Percentiles rank a stretch among this genome's conserved stretches.
Evolutionary conservation across 2,329 filamentous ascomycete species (phyloP).

Genomic region (Sporothrix variecibatus): DNA sequence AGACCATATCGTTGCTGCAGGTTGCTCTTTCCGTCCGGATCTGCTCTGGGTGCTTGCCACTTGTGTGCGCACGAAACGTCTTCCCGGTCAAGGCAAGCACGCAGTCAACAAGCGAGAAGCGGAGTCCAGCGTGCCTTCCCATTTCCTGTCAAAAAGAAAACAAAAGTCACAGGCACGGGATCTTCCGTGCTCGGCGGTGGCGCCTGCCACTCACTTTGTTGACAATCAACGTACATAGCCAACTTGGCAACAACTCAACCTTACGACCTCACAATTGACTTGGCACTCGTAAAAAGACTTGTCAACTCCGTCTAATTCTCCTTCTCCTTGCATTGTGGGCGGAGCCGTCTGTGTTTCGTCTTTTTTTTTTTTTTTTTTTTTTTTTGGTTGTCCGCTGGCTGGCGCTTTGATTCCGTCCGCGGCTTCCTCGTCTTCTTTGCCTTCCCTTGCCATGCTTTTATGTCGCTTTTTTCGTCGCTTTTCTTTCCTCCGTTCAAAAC

Average conservation of each 20-base stretch:
- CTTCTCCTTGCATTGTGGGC: neutral
- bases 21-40: constrained; percentile 3
- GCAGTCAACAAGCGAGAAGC: neutral
- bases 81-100: neutral
- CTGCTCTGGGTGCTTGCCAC: neutral
- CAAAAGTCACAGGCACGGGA: neutral
- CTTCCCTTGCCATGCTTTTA: neutral
- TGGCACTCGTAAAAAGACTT: neutral
- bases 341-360: neutral
- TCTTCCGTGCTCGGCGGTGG: neutral
- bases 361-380: neutral
- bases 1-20: neutral
- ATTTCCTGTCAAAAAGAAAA: neutral
- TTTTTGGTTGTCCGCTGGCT: neutral
- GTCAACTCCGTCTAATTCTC: neutral
- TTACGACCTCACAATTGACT: neutral
- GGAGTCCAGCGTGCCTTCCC: neutral
- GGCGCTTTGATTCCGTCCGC: neutral
- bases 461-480: neutral
- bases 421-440: neutral
- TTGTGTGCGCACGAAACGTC: neutral
- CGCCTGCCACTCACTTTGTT: neutral
- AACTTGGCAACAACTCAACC: neutral
- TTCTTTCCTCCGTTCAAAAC: neutral
- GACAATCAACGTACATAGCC: neutral